Percentiles rank a stretch among this genome's conserved stretches.
phyloP scores from a whole-genome alignment of 768 basidiomycete genomes.

The Omphalotus guepiniiformis region DNA sequence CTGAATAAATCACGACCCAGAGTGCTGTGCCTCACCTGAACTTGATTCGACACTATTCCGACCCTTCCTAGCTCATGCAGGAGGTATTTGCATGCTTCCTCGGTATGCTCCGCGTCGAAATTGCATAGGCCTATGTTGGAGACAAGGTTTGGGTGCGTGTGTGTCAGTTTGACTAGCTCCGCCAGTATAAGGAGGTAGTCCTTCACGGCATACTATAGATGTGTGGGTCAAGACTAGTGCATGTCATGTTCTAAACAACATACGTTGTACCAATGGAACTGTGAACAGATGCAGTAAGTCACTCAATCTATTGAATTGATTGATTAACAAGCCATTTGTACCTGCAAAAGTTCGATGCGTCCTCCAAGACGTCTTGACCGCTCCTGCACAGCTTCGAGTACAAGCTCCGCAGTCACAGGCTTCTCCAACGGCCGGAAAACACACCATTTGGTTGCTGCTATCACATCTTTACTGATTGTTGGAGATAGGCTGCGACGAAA shows the following conservation, averaged over 20 bases:
- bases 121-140: slow-evolving; percentile 52
- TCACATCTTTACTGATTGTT: slow-evolving; percentile 19
- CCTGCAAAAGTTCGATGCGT: slow-evolving; percentile 53
- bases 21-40: slow-evolving; percentile 37
- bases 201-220: slow-evolving; percentile 10
- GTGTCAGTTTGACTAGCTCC: slow-evolving; percentile 13
- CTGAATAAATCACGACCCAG: neutral
- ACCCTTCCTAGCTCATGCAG: slow-evolving; percentile 43
- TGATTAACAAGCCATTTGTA: slow-evolving; percentile 15
- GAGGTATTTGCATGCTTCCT: slow-evolving; percentile 45
- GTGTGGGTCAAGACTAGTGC: no score
- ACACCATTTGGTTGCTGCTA: slow-evolving; percentile 62
- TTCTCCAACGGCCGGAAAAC: slow-evolving; percentile 39
- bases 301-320: neutral
- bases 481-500: slow-evolving; percentile 33
- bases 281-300: neutral
- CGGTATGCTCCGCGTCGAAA: slow-evolving; percentile 48
- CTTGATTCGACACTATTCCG: slow-evolving; percentile 56
- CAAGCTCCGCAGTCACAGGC: slow-evolving; percentile 34
- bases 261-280: slow-evolving; percentile 61
- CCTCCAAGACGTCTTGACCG: slow-evolving; percentile 42
- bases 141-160: slow-evolving; percentile 27
- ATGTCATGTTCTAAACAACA: slow-evolving; percentile 1
- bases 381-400: slow-evolving; percentile 46
- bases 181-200: slow-evolving; percentile 11